Evolutionary conservation across 257 asterid genomes (phyloP), one percentile per base, ranked within the genome.

Genomic region (Rhazya stricta): DNA sequence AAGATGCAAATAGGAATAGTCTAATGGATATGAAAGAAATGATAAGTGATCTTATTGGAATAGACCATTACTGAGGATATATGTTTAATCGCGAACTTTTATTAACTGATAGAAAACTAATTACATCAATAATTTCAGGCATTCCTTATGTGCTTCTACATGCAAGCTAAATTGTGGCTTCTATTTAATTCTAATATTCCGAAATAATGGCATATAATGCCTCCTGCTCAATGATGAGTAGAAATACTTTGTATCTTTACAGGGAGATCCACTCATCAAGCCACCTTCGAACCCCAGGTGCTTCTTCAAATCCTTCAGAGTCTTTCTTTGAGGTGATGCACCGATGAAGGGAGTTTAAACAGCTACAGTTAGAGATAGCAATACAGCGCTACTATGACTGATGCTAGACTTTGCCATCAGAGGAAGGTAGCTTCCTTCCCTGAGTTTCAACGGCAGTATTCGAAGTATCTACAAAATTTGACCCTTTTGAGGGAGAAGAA

Each of bases 401-500:
- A 4, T 4, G 62, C 91, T 91, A 91, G 69, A 83, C 93, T 68
- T 86, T 91, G 73, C 86, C 94, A 74, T 83, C 87, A 11, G 86
- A 78, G 6, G 83, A 83, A 71, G 94, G 90, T 27, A 69, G 85
- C 75, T 67, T 79, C 78, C 70, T 87, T 56, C 62, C 62, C 48
- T 89, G 82, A 37, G 77, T 66, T 77, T 91, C 79, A 58, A 51
- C 18, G 0, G 78, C 79, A 34, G 76, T 78, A 3, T 84, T 81
- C 37, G 91, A 78, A 2, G 81, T 76, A 8, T 85, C 72, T 1
- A 79, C 86, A n/a, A 89, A 86, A 81, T 93, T 87, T 3, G 96
- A 84, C 23, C 98, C 96, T 69, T 79, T 91, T 2, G 98, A 93
- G 9, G 98, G 97, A 80, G 97, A 85, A 19, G 97, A 91, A 71